These are phyloP conservation scores for Acacia concinna DNA, from an alignment of 331 rosid species.

Conservation along the genomic window DNA sequence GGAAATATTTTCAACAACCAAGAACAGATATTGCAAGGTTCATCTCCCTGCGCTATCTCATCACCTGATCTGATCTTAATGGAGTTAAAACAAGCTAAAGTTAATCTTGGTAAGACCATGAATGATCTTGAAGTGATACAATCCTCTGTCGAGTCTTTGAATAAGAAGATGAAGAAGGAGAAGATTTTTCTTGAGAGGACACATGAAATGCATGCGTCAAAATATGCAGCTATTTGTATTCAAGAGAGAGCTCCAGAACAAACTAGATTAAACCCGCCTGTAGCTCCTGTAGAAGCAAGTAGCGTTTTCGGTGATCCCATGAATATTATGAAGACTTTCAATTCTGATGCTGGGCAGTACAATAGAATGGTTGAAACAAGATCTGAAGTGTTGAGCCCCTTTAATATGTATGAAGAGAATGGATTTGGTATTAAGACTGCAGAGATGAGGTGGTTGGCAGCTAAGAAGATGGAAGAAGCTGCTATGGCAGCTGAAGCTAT, in stretches of 20 bases:
- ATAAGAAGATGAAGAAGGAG: slow-evolving; percentile 81
- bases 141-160: slow-evolving; percentile 72
- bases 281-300: slow-evolving; percentile 32
- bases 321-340: slow-evolving; percentile 32
- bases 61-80: slow-evolving; percentile 62
- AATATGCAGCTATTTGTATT: slow-evolving; percentile 56
- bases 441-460: slow-evolving; percentile 89
- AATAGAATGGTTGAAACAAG: slow-evolving; percentile 42
- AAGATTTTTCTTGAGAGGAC: slow-evolving; percentile 65
- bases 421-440: slow-evolving; percentile 60
- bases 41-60: slow-evolving; percentile 38
- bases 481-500: slow-evolving; percentile 91
- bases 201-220: slow-evolving; percentile 49
- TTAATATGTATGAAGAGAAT: slow-evolving; percentile 32
- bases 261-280: slow-evolving; percentile 32
- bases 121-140: slow-evolving; percentile 77
- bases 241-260: slow-evolving; percentile 44
- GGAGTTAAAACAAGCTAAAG: slow-evolving; percentile 82
- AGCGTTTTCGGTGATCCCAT: slow-evolving; percentile 28
- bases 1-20: slow-evolving; percentile 31
- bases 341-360: slow-evolving; percentile 16
- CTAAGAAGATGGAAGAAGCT: slow-evolving; percentile 98
- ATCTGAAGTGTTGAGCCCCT: slow-evolving; percentile 40
- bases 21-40: slow-evolving; percentile 42
- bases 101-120: slow-evolving; percentile 79